Base-by-base conservation (phyloP, 768 basidiomycete genomes). In the Mycena vulgaris region DNA sequence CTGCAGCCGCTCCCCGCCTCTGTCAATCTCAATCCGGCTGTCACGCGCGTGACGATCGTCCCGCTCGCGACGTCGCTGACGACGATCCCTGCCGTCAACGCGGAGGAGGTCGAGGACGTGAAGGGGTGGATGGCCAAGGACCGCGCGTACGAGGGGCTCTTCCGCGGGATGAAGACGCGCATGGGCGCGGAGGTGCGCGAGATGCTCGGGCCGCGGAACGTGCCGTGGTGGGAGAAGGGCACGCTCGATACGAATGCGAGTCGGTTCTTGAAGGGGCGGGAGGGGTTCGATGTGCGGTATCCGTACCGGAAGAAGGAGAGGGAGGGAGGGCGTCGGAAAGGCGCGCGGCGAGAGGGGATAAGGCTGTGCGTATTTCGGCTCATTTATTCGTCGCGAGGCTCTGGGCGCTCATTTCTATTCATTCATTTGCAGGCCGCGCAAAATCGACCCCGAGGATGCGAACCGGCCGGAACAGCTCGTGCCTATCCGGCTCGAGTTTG, bases 401-500 rank as follows among this genome's bases (percentile, higher is more conserved):
- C 47, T 13, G 47, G 33, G 69, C 45, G 60, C 61, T 57, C 39
- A 60, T 70, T 73, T 73, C 23, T 48, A 48, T 27, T 74, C 51
- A 45, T 42, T n/a, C 56, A 27, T 65, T 59, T 63, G 45, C 45
- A 68, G 92, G 70, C 94, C 94, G 17, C 83, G 90, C 65, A 89
- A 86, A 72, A 76, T 94, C 25, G 81, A 85, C 9, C 74, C 83
- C 14, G 86, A 89, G 63, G 86, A 91, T 35, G 88, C 88, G 10
- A 86, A 90, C 72, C 84, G 87, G 35, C 86, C 89, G 17, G 98
- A 99, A 76, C 87, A 90, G 75, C 92, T 99, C 37, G 92, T 99
- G 8, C 98, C 98, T 6, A 93, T 99, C 40, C 90, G 98, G n/a
- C 85, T 99, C 60, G 98, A 99, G 79, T 92, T 98, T 75, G 98